Evolutionary conservation across 805 yeast genomes (phyloP), one percentile per base, ranked within the genome.

Genomic region (Kodamaea restingae): DNA sequence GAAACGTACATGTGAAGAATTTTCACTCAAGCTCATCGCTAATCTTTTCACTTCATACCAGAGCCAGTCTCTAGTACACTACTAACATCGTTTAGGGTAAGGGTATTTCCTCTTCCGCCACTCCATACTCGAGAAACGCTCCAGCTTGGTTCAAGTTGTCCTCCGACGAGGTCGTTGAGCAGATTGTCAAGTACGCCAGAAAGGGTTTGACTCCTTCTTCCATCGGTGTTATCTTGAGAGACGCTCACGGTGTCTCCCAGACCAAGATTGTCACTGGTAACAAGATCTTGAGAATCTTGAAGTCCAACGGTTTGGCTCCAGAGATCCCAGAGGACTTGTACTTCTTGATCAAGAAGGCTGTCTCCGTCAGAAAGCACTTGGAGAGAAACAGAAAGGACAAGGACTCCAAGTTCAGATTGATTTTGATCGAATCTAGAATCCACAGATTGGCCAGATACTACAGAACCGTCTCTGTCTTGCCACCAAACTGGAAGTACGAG

Each of bases 401-500:
- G 84, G 99, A 93, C 79, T 93, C 98, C 63, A 93, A 93, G 80
- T 93, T 93, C 95, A 88, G 99, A 84, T 88, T 93, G 70, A 93
- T 93, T 93, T 84, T 93, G 75, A 90, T 93, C 74, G 99, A 93
- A 81, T 91, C 98, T 56, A 90, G 99, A 88, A 93, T 93, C 80
- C 99, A 93, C 95, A 91, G 99, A 84, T 86, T 93, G 71, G 96
- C 98, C 61, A 87, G 99, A 81, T 93, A 93, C 95, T 93, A 93
- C 96, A 91, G 96, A 88, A 87, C 96, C 64, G 96, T 88, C 64
- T 80, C 95, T 67, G 98, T 93, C 65, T 84, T 93, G 70, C 98
- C 99, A 64, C 98, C 99, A 72, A 90, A 85, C 93, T 93, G 99
- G 99, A 93, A 93, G 81, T 93, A 86, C 95, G 99, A 93, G 81